Conservation (phyloP, 768 basidiomycete species). For the Tulasnella sp. region DNA sequence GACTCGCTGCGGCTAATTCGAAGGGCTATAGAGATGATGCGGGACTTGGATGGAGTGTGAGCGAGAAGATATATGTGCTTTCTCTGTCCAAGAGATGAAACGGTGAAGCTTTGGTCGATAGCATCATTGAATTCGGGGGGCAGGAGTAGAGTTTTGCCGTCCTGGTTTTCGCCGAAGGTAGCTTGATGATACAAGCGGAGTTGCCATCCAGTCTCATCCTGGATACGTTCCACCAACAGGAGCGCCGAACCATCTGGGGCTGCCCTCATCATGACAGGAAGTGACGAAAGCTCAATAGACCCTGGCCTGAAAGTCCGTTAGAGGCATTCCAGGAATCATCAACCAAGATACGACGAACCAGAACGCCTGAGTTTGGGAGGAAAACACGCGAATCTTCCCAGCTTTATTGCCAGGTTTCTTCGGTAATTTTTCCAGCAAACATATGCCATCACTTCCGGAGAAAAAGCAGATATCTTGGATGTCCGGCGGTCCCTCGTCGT, state of each 20-base stretch:
- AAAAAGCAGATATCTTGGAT: conserved; percentile 53
- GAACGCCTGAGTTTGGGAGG: conserved; percentile 57
- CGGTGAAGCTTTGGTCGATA: conserved; percentile 39
- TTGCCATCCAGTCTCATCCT: background rate
- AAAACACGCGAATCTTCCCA: conserved; percentile 55
- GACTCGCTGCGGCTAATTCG: conserved; percentile 59
- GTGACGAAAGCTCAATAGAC: conserved; percentile 46
- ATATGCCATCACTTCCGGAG: conserved; percentile 55
- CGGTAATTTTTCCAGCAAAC: conserved; percentile 55
- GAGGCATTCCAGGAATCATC: no score
- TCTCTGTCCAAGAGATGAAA: conserved; percentile 53
- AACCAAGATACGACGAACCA: conserved; percentile 48
- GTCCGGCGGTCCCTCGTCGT: conserved; percentile 38
- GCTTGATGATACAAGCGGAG: conserved; percentile 58
- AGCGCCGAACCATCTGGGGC: conserved; percentile 64
- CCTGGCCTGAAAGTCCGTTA: conserved; percentile 48
- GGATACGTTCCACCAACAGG: conserved; percentile 42
- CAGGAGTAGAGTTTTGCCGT: conserved; percentile 47
- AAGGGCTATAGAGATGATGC: conserved; percentile 51
- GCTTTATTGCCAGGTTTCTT: no score
- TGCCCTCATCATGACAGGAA: conserved; percentile 49
- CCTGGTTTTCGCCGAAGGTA: conserved; percentile 54
- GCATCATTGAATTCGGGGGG: conserved; percentile 36
- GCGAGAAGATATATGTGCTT: conserved; percentile 51
- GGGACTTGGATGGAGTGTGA: conserved; percentile 44